Base-by-base conservation (phyloP, 2,329 filamentous ascomycete species). In the Pseudofabraea citricarpa region DNA sequence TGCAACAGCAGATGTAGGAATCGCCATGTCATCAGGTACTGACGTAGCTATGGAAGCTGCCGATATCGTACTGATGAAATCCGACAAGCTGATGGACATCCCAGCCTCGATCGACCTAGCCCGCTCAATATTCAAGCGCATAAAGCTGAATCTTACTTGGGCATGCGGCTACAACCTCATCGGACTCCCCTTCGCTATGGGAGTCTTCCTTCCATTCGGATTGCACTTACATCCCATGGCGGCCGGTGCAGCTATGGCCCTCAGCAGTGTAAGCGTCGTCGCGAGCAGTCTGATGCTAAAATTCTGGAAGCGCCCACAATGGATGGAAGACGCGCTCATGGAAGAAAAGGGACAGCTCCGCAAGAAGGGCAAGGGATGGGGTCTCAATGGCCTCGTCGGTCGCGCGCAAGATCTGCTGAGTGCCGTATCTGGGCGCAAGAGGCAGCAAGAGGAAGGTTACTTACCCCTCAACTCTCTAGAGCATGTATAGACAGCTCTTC, bases 31-130 rank as follows among this genome's bases (percentile, higher is more conserved):
- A 5, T 90, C 84, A 6, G 93, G 93, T 44, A 97, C 93, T 0
- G 93, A 97, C 61, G 91, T 98, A 1, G 93, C 93, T 39, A 95
- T 98, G 81, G 93, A 97, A 68, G 93, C 93, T 1, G 93, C 93
- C 0, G 90, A 95, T 57, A 81, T 98, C 15, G 93, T 98, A 13
- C 81, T 98, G 43, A 98, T 98, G 91, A 83, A 86, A 3, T 87
- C 88, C 0, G 86, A 90, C 50, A 85, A 96, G 57, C 77, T 98
- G 3, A 87, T 97, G 70, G 87, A 91, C 56, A 89, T 98, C n/a
- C 87, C 93, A 0, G 86, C 89, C 0, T 83, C 87, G 12, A 77
- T 98, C 10, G 75, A 89, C 54, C 81, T 98, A 9, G 84, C 88
- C 16, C 81, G 84, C 32, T 80, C 79, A 26, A 96, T 97, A 60